Evolutionary conservation across 1,139 yeast genomes (phyloP).

Genomic region (Debaryomyces coudertii): DNA sequence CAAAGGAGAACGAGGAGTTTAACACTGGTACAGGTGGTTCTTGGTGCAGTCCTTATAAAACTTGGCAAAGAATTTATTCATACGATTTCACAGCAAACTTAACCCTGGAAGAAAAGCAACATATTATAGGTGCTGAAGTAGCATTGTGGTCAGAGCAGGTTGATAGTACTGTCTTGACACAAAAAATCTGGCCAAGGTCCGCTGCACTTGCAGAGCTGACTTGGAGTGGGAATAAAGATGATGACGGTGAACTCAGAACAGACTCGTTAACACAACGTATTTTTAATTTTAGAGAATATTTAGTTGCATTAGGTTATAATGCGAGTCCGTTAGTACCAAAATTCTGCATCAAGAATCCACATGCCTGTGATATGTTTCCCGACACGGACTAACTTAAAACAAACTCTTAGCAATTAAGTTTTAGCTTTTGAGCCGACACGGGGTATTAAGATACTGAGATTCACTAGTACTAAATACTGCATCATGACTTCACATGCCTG

Average conservation of each 20-base stretch:
- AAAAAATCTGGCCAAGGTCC: constrained; percentile 50
- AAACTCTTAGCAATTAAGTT: too few relatives aligned
- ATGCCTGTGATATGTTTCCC: constrained; percentile 23
- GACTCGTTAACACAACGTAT: constrained; percentile 41
- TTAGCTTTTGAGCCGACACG: too few relatives aligned
- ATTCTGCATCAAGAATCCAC: constrained; percentile 44
- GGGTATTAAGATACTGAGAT: too few relatives aligned
- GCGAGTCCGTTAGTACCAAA: constrained; percentile 47
- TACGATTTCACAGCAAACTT: constrained; percentile 41
- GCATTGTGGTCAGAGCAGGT: constrained; percentile 52
- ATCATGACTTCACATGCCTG: constrained; percentile 16
- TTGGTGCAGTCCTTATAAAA: constrained; percentile 56
- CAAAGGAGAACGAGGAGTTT: constrained; percentile 26
- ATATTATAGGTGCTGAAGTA: constrained; percentile 49
- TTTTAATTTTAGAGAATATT: constrained; percentile 46
- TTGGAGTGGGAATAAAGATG: constrained; percentile 50
- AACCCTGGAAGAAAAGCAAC: constrained; percentile 35
- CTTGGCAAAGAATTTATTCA: constrained; percentile 51
- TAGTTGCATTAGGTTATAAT: constrained; percentile 40
- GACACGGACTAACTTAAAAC: too few relatives aligned
- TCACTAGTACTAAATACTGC: too few relatives aligned
- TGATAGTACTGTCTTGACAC: constrained; percentile 39
- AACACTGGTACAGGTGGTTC: constrained; percentile 43
- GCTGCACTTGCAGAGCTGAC: constrained; percentile 51
- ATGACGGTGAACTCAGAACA: constrained; percentile 33